phyloP scores from a whole-genome alignment of 345 rosid genomes.

The Aquilaria yunnanensis region DNA sequence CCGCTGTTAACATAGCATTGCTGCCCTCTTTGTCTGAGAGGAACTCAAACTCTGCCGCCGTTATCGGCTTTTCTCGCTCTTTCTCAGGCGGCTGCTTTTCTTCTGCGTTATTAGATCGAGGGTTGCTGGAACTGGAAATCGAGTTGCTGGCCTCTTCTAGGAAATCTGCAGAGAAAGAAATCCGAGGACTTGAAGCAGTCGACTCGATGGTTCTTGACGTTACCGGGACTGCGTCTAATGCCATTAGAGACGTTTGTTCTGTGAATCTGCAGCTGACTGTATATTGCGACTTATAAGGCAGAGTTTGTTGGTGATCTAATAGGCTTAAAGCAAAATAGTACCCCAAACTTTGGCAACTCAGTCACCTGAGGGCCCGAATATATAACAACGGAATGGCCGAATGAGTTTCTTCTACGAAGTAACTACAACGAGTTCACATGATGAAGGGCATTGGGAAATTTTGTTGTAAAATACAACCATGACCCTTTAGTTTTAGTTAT shows the following conservation, averaged over 20 bases:
- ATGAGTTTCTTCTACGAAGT: no score
- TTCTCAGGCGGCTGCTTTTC: constrained; percentile 11
- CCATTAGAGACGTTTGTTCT: constrained; percentile 24
- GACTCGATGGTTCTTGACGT: constrained; percentile 32
- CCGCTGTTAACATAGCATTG: constrained; percentile 63
- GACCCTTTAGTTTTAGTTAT: no score
- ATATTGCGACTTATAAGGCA: not conserved
- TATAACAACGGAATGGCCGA: no score
- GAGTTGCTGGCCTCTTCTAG: constrained; percentile 44
- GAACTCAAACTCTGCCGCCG: constrained; percentile 75
- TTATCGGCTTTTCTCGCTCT: constrained; percentile 25
- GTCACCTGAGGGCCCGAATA: no score
- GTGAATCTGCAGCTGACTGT: no score
- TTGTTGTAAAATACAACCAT: no score
- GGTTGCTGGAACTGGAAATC: constrained; percentile 69
- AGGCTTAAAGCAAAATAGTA: no score
- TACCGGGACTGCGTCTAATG: constrained; percentile 37
- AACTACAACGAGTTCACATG: no score
- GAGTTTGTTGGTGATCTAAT: constrained; percentile 23
- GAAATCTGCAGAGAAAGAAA: constrained; percentile 82
- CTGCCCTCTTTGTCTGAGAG: constrained; percentile 45
- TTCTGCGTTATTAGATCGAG: constrained; percentile 23
- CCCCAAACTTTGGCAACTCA: no score
- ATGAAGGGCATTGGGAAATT: no score
- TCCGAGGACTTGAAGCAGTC: constrained; percentile 58